A percentile compares a stretch with the other conserved stretches of the same genome.
Evolutionary conservation across 352 stramenopile species (phyloP).

Genomic region (Globisporangium apiculatum): DNA sequence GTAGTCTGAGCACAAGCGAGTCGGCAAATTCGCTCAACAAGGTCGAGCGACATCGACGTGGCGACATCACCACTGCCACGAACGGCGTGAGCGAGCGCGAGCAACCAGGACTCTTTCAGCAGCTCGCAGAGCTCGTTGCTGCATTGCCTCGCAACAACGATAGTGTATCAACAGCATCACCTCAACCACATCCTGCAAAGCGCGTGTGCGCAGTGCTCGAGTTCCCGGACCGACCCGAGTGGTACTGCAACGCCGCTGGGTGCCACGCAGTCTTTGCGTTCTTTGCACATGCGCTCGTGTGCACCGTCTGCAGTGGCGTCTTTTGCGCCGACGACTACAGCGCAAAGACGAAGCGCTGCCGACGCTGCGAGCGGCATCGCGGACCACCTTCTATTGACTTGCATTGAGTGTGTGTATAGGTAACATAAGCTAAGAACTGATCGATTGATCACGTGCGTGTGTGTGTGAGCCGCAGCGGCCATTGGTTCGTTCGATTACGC

Average conservation of each 20-base stretch:
- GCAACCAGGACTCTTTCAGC: not conserved
- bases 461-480: not conserved
- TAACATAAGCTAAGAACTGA: not conserved
- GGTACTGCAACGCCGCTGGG: slow-evolving; percentile 60
- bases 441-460: not conserved
- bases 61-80: slow-evolving; percentile 16
- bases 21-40: not conserved
- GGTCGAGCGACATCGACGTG: slow-evolving; percentile 1
- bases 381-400: not conserved
- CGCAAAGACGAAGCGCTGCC: slow-evolving; percentile 26
- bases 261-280: slow-evolving; percentile 67
- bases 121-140: slow-evolving; percentile 6
- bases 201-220: slow-evolving; percentile 17
- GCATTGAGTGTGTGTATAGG: not conserved
- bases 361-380: slow-evolving; percentile 7
- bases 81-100: not conserved
- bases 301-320: slow-evolving; percentile 34
- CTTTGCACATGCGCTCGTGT: slow-evolving; percentile 49
- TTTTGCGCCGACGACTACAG: slow-evolving; percentile 56
- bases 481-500: not conserved
- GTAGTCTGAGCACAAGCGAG: slow-evolving; percentile 10
- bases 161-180: no score
- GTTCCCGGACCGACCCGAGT: slow-evolving; percentile 55
- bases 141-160: not conserved
- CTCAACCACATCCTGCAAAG: not conserved